Evolutionary conservation across 129 eudicot species (phyloP), one percentile per base, ranked within the genome.

Genomic region (Apium graveolens): DNA sequence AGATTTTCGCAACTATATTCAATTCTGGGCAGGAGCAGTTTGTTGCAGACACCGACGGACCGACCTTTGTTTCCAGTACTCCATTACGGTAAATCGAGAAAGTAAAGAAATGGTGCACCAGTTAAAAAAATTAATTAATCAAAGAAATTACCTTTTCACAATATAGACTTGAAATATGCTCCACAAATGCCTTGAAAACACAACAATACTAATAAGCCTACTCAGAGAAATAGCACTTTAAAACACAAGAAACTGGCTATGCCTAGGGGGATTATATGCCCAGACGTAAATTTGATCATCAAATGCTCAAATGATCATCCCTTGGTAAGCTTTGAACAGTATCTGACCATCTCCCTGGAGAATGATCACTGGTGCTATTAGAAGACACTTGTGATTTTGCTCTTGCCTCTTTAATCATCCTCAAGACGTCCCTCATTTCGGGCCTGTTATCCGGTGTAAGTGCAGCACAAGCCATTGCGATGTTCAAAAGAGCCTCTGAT

Each of bases 331-430:
- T 92, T 80, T 90, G 99, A 37, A 96, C 99, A 0, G 99, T 96
- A 80, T 96, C 99, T 1, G 99, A 96, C 99, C 99, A 96, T 73
- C 95, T 87, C 43, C 99, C 99, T 0, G 99, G 99, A 5, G 99
- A 96, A 90, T 90, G 99, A 65, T 96, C 99, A 60, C 99, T 96
- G n/a, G n/a, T n/a, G 55, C 99, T 92, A 84, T 95, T 96, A 0
- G 99, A 96, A 37, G 99, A 96, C 44, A 87, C 86, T 14, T 86
- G 96, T 72, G 99, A 97, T 80, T 92, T 95, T 0, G 97, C 90
- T 74, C 99, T 86, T 7, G 92, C 84, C 51, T 90, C 99, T 82
- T 92, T 82, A 24, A 92, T 83, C 99, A 96, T 92, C 95, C 91
- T 88, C 84, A 96, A 73, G 20, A 96, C 97, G 9, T 96, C 99